phyloP scores from a whole-genome alignment of 164 flowering plant species.

The Chloranthus sessilifolius region DNA sequence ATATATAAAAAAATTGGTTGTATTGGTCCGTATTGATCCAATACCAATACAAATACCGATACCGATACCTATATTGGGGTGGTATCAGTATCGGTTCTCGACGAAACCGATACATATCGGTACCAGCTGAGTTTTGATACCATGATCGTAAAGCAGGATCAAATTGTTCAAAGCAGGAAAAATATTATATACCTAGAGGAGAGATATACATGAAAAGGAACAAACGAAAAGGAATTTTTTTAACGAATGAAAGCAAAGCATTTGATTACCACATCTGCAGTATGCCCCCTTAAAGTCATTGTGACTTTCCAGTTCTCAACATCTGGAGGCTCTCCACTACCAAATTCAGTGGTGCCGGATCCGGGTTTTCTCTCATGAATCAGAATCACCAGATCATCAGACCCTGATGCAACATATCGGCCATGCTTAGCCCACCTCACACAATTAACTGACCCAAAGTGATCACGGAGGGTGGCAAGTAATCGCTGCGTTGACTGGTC shows the following conservation, averaged over 20 bases:
- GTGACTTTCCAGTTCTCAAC: slow-evolving; percentile 97
- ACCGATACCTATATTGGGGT: no score
- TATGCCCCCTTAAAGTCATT: slow-evolving; percentile 95
- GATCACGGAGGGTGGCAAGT: slow-evolving; percentile 96
- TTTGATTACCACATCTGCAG: slow-evolving; percentile 96
- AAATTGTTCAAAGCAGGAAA: no score
- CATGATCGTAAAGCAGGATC: no score
- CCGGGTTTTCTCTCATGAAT: slow-evolving; percentile 98
- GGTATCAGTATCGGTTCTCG: no score
- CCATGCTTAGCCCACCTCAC: slow-evolving; percentile 99
- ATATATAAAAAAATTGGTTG: no score
- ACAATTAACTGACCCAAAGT: slow-evolving; percentile 98
- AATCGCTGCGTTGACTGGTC: slow-evolving; percentile 61
- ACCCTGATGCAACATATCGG: slow-evolving; percentile 87
- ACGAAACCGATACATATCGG: no score
- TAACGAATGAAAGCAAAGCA: no score
- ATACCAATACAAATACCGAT: no score
- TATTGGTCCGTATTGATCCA: no score
- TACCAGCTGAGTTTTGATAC: no score
- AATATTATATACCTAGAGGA: no score
- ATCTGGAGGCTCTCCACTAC: slow-evolving; percentile 99
- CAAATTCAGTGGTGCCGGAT: slow-evolving; percentile 98
- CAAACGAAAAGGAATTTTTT: no score
- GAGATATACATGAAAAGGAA: background rate
- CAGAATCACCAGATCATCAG: slow-evolving; percentile 92